Conservation (phyloP, 352 stramenopile genomes). For the Phytophthora parvispora region DNA sequence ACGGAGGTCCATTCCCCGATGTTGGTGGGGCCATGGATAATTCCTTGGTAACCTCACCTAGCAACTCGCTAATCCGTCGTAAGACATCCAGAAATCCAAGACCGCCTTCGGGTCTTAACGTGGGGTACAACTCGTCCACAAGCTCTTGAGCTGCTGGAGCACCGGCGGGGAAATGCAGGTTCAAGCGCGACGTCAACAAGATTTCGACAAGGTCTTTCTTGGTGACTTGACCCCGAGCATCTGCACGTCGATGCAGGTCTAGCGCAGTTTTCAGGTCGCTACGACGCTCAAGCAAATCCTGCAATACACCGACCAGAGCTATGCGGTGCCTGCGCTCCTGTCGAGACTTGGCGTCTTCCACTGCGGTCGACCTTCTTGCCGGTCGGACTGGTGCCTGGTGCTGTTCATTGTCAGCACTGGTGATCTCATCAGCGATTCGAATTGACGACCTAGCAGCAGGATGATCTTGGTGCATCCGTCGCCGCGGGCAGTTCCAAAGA, state of each 20-base stretch:
- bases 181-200: slow-evolving; percentile 68
- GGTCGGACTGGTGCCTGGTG: slow-evolving; percentile 1
- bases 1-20: slow-evolving; percentile 15
- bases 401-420: slow-evolving; percentile 15
- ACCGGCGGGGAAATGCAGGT: slow-evolving; percentile 60
- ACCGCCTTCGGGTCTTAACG: slow-evolving; percentile 24
- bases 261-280: slow-evolving; percentile 79
- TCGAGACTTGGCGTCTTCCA: slow-evolving; percentile 25
- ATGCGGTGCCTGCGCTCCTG: slow-evolving; percentile 44
- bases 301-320: slow-evolving; percentile 62
- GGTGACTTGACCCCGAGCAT: slow-evolving; percentile 70
- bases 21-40: slow-evolving; percentile 15
- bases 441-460: slow-evolving; percentile 67
- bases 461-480: slow-evolving; percentile 71
- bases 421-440: slow-evolving; percentile 56
- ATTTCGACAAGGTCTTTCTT: slow-evolving; percentile 73
- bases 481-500: slow-evolving; percentile 74
- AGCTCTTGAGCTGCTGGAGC: slow-evolving; percentile 62
- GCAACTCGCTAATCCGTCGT: slow-evolving; percentile 65
- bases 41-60: slow-evolving; percentile 55
- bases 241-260: slow-evolving; percentile 66
- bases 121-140: slow-evolving; percentile 69
- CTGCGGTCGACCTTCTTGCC: slow-evolving; percentile 5
- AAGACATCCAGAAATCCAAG: slow-evolving; percentile 74
- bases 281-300: slow-evolving; percentile 78